These are phyloP conservation scores for Saitozyma podzolica DNA, from an alignment of 768 basidiomycete species.

Conservation along the genomic window DNA sequence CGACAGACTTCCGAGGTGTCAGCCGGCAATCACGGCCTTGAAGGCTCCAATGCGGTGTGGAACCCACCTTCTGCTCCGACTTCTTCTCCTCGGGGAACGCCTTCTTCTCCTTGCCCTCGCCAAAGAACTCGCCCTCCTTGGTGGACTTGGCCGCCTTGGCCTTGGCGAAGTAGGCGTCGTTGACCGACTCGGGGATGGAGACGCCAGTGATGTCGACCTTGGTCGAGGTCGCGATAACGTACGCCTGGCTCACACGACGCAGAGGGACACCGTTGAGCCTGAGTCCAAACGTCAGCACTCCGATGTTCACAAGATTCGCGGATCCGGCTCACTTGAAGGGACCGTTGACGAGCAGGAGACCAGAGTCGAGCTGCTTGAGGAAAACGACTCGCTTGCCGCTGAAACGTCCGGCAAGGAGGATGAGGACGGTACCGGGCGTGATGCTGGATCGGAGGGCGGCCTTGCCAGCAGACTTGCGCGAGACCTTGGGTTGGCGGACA, in stretches of 20 bases:
- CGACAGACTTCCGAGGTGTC: conserved; percentile 39
- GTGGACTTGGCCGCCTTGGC: conserved; percentile 68
- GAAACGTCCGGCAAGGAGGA: conserved; percentile 96
- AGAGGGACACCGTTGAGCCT: conserved; percentile 92
- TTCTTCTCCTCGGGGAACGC: conserved; percentile 82
- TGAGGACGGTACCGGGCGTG: conserved; percentile 89
- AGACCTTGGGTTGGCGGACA: conserved; percentile 84
- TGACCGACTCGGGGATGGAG: conserved; percentile 73
- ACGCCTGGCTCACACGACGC: conserved; percentile 96
- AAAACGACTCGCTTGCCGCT: conserved; percentile 97
- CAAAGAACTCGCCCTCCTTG: conserved; percentile 96
- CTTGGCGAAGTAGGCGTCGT: conserved; percentile 93
- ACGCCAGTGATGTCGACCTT: conserved; percentile 76
- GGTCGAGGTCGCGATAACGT: conserved; percentile 97
- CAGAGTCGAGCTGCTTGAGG: conserved; percentile 85
- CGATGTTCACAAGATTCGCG: not conserved
- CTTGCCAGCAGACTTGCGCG: conserved; percentile 72
- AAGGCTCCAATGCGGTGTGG: conserved; percentile 47
- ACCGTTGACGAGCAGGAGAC: conserved; percentile 91
- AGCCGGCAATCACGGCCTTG: not conserved
- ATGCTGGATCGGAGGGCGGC: conserved; percentile 80
- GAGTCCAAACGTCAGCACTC: conserved; percentile 11
- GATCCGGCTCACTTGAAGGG: conserved; percentile 70
- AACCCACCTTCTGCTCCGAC: conserved; percentile 77
- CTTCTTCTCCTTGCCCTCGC: conserved; percentile 85